phyloP scores from a whole-genome alignment of 2,329 filamentous ascomycete species.

The Rutstroemia sydowiana region DNA sequence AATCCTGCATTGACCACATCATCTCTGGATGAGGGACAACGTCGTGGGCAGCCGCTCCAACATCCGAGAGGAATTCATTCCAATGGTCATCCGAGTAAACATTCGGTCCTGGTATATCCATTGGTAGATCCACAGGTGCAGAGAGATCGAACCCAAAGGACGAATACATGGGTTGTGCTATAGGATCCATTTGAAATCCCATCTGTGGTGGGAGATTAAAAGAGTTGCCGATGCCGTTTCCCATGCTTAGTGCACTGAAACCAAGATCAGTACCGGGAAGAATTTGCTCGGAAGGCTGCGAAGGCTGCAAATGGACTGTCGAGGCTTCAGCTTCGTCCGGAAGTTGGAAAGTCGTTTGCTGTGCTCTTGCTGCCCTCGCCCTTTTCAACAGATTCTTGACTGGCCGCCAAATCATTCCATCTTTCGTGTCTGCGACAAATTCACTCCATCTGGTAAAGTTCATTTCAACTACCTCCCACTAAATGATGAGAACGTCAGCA shows the following conservation, averaged over 20 bases:
- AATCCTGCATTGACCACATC: neutral
- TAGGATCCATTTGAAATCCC: neutral
- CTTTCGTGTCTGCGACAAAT: conserved; percentile 42
- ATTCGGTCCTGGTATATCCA: neutral
- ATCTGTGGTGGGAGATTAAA: neutral
- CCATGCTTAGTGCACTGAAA: neutral
- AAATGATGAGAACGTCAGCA: too few species aligned
- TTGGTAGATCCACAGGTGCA: neutral
- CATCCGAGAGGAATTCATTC: conserved; percentile 7
- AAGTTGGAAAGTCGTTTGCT: too few species aligned
- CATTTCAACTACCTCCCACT: conserved; percentile 41
- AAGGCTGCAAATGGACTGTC: neutral
- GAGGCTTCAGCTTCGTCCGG: neutral
- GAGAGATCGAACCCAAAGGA: conserved; percentile 1
- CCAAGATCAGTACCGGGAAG: neutral
- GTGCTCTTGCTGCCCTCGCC: conserved; percentile 34
- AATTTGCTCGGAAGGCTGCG: neutral
- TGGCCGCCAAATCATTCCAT: conserved; percentile 46
- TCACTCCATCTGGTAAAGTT: conserved; percentile 38
- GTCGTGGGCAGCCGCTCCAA: neutral
- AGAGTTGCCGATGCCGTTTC: neutral
- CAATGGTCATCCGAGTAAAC: conserved; percentile 5
- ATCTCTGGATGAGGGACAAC: neutral
- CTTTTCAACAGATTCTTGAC: conserved; percentile 46
- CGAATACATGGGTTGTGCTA: neutral